Percentiles rank a stretch among this genome's conserved stretches.
Conservation (phyloP, 805 yeast genomes). For the Aciculoconidium aculeatum region DNA sequence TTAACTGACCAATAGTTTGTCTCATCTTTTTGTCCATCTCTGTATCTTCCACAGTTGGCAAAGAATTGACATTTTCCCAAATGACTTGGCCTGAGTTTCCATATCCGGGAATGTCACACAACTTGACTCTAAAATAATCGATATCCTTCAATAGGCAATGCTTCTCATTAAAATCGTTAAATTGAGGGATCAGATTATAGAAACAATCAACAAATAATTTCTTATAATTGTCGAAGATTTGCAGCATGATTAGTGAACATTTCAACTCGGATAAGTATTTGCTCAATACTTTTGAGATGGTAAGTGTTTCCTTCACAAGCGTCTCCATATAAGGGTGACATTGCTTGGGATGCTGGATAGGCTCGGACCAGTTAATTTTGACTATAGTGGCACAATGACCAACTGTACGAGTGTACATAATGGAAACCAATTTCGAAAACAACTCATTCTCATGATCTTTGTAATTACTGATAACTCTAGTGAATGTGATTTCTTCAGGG, state of each 20-base stretch:
- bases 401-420: conserved; percentile 61
- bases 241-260: conserved; percentile 39
- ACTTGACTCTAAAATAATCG: conserved; percentile 57
- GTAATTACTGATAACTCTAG: conserved; percentile 32
- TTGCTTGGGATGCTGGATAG: conserved; percentile 36
- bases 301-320: conserved; percentile 59
- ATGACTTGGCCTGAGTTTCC: conserved; percentile 57
- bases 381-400: conserved; percentile 45
- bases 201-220: conserved; percentile 45
- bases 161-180: conserved; percentile 48
- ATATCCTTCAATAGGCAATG: conserved; percentile 54
- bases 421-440: conserved; percentile 56
- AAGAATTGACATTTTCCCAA: conserved; percentile 53
- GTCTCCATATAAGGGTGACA: conserved; percentile 62
- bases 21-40: conserved; percentile 44
- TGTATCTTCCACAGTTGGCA: conserved; percentile 45
- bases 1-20: conserved; percentile 27
- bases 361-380: conserved; percentile 46
- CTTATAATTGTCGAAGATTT: conserved; percentile 55
- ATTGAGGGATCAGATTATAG: conserved; percentile 41
- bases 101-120: conserved; percentile 53
- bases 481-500: conserved; percentile 24
- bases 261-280: conserved; percentile 51
- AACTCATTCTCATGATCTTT: conserved; percentile 61
- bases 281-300: conserved; percentile 54